phyloP scores from a whole-genome alignment of 306 rosid species.

The Ochetophila trinervis region DNA sequence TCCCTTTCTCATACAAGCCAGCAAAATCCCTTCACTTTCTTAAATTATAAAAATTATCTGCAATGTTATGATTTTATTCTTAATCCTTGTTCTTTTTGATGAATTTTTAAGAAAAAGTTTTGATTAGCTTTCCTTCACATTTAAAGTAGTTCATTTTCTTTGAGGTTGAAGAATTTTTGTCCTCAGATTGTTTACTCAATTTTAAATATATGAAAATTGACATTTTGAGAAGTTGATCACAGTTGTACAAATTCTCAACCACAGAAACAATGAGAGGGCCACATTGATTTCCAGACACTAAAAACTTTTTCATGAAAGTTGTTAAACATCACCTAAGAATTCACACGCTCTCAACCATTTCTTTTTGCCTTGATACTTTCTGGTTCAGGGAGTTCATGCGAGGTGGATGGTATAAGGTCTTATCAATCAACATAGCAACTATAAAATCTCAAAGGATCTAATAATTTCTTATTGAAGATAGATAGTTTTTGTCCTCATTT shows the following conservation, averaged over 20 bases:
- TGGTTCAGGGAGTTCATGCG: conserved; percentile 2
- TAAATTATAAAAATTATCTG: not conserved
- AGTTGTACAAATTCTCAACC: not conserved
- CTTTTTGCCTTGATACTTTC: not conserved
- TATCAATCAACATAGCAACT: not conserved
- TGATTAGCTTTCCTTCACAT: too few relatives aligned
- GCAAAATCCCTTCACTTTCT: not conserved
- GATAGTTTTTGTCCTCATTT: too few relatives aligned
- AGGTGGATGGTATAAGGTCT: conserved; percentile 3
- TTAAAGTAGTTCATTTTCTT: too few relatives aligned
- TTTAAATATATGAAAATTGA: not conserved
- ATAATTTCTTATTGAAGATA: too few relatives aligned
- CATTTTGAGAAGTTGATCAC: not conserved
- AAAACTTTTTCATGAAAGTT: not conserved
- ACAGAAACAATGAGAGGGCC: conserved; percentile 12
- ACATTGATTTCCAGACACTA: not conserved
- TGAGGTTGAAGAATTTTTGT: conserved; percentile 1
- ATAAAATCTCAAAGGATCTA: too few relatives aligned
- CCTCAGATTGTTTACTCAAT: not conserved
- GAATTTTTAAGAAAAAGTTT: too few relatives aligned
- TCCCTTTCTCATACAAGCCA: conserved; percentile 3
- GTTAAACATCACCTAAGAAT: not conserved
- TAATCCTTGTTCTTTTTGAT: too few relatives aligned
- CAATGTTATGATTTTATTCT: too few relatives aligned
- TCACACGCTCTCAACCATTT: not conserved